Evolutionary conservation across 495 filamentous ascomycete species (phyloP).

Genomic region (Parachaetomium inaequale): DNA sequence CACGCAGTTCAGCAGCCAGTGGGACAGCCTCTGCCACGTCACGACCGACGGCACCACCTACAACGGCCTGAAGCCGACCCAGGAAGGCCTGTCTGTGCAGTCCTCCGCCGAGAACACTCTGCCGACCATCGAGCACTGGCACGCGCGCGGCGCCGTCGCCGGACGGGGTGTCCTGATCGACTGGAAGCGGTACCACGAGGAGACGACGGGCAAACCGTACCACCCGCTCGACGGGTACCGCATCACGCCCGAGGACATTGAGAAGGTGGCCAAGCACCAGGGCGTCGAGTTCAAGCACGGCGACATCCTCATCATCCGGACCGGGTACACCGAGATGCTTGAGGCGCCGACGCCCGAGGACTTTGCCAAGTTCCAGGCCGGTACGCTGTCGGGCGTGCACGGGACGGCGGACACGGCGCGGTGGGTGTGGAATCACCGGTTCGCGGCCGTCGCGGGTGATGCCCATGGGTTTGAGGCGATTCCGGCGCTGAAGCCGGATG

Average conservation of each 20-base stretch:
- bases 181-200: conserved; percentile 42
- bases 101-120: conserved; percentile 30
- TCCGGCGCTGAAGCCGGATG: conserved; percentile 37
- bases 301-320: conserved; percentile 66
- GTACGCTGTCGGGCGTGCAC: conserved; percentile 35
- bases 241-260: conserved; percentile 58
- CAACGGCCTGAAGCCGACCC: conserved; percentile 46
- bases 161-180: conserved; percentile 60
- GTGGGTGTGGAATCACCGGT: conserved; percentile 55
- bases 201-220: conserved; percentile 44
- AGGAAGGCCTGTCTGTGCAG: conserved; percentile 25
- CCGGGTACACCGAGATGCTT: conserved; percentile 61
- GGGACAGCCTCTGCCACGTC: conserved; percentile 70
- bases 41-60: conserved; percentile 44
- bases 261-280: conserved; percentile 55
- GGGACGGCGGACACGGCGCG: conserved; percentile 56
- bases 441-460: conserved; percentile 53
- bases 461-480: conserved; percentile 47
- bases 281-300: conserved; percentile 53
- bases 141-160: conserved; percentile 48
- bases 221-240: conserved; percentile 57
- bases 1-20: conserved; percentile 72
- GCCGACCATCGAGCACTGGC: conserved; percentile 45
- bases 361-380: conserved; percentile 43
- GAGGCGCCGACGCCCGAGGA: conserved; percentile 41